Percentiles rank a stretch among this genome's conserved stretches.
Conservation (phyloP, 2,329 filamentous ascomycete species). For the Lachnum nothofagi region DNA sequence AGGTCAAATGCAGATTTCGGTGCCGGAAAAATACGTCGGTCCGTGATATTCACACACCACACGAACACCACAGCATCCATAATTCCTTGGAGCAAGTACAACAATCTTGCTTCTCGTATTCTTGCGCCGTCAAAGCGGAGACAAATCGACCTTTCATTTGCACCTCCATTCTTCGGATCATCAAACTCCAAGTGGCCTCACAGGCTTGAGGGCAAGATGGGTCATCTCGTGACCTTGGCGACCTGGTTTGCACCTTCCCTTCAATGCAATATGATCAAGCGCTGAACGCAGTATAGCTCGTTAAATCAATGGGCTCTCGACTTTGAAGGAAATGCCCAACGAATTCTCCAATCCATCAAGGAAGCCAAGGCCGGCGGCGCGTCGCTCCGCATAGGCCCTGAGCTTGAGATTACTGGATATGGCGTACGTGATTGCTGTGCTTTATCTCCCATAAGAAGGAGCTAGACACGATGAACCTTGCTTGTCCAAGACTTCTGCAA, state of each 20-base stretch:
- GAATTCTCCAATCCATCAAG: constrained; percentile 53
- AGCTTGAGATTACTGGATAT: constrained; percentile 38
- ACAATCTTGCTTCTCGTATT: no score
- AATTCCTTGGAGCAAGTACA: no score
- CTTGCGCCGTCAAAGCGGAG: no score
- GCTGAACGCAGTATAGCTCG: not conserved
- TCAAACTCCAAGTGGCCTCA: no score
- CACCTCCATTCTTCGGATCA: no score
- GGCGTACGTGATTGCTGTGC: constrained; percentile 30
- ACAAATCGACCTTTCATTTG: no score
- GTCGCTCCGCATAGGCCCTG: constrained; percentile 47
- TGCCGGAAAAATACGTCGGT: no score
- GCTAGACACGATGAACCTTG: not conserved
- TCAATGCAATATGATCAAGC: not conserved
- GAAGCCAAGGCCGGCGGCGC: constrained; percentile 50
- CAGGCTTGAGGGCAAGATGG: no score
- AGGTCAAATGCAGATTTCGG: no score
- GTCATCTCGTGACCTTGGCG: constrained; percentile 12
- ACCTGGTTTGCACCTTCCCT: not conserved
- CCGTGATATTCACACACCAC: no score
- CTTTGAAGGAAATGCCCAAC: constrained; percentile 52
- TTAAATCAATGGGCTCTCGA: constrained; percentile 32
- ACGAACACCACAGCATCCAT: no score
- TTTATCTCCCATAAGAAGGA: not conserved
- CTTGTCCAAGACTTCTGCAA: not conserved